phyloP scores from a whole-genome alignment of 768 basidiomycete species.

The Termitomyces sp. region DNA sequence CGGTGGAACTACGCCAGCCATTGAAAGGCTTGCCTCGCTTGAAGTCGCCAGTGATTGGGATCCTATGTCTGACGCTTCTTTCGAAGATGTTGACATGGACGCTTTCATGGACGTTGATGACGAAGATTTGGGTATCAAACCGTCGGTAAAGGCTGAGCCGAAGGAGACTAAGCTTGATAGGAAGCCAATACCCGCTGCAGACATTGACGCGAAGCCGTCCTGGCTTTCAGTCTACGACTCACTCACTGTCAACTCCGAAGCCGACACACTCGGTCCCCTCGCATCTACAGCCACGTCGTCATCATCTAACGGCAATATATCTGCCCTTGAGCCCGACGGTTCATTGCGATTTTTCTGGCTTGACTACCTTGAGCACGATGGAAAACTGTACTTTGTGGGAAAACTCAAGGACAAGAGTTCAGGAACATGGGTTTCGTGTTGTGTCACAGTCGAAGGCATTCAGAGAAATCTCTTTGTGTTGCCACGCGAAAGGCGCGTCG shows the following conservation, averaged over 20 bases:
- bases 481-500: constrained; percentile 65
- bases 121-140: constrained; percentile 38
- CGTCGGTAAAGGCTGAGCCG: constrained; percentile 29
- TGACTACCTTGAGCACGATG: constrained; percentile 87
- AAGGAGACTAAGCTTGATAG: constrained; percentile 20
- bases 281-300: constrained; percentile 29
- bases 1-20: constrained; percentile 48
- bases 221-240: constrained; percentile 81
- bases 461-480: constrained; percentile 90
- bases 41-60: constrained; percentile 53
- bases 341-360: constrained; percentile 93
- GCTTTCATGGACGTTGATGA: constrained; percentile 60
- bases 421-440: constrained; percentile 75
- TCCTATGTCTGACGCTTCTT: constrained; percentile 35
- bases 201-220: constrained; percentile 44
- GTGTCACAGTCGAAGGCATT: constrained; percentile 79
- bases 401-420: constrained; percentile 82
- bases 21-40: constrained; percentile 54
- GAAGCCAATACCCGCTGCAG: constrained; percentile 28
- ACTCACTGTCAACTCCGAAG: constrained; percentile 48
- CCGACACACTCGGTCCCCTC: constrained; percentile 57
- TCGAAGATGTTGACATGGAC: constrained; percentile 58
- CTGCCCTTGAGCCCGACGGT: constrained; percentile 79
- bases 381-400: constrained; percentile 84
- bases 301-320: constrained; percentile 36